These are phyloP conservation scores for Endocladia muricata DNA, from an alignment of 31 red algal species.

Conservation along the genomic window DNA sequence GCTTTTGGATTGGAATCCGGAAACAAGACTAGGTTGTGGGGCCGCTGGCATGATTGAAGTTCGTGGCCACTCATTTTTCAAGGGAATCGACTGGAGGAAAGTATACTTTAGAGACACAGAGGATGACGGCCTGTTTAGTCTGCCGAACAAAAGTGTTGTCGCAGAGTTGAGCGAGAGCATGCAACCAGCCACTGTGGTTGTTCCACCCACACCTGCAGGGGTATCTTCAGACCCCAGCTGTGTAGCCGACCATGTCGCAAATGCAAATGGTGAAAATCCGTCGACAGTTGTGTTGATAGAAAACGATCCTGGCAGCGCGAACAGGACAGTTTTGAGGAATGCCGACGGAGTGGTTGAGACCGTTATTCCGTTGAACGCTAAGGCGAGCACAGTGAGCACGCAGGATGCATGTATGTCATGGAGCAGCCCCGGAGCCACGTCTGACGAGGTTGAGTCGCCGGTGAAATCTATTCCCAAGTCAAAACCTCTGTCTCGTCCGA, in stretches of 20 bases:
- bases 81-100: slow-evolving; percentile 52
- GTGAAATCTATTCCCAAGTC: background rate
- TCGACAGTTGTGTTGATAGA: slow-evolving; percentile 13
- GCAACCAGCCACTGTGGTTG: background rate
- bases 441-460: slow-evolving; percentile 13
- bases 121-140: slow-evolving; percentile 18
- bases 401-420: background rate
- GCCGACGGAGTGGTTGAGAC: slow-evolving; percentile 11
- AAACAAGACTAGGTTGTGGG: slow-evolving; percentile 79
- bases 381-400: background rate
- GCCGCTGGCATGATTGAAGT: slow-evolving; percentile 66
- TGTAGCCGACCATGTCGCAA: slow-evolving; percentile 18
- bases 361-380: background rate
- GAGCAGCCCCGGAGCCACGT: background rate
- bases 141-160: background rate
- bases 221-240: background rate
- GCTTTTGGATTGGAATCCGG: slow-evolving; percentile 73
- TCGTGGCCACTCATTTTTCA: slow-evolving; percentile 79
- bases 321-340: too few species aligned
- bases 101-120: slow-evolving; percentile 31
- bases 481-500: slow-evolving; percentile 2
- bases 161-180: background rate
- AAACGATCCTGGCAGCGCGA: slow-evolving; percentile 1
- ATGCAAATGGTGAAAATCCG: slow-evolving; percentile 30
- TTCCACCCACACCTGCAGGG: background rate